Evolutionary conservation across 371 early-diverging fungal genomes (phyloP).

Genomic region (Mortierella sp.): DNA sequence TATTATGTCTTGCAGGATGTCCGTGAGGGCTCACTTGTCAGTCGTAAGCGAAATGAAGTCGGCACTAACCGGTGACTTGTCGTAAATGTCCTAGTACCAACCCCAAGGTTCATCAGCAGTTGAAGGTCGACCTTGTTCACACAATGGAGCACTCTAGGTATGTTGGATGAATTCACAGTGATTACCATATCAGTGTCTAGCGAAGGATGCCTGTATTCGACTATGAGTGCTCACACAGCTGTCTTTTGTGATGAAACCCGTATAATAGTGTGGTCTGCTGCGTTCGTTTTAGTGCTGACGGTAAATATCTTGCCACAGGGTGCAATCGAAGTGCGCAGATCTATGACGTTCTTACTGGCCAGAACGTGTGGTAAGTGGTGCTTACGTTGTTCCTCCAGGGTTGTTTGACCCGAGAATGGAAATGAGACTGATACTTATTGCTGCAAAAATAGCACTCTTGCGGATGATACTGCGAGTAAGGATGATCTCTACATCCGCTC

Average conservation of each 20-base stretch:
- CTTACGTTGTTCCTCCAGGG: not conserved
- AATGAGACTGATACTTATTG: too few species aligned
- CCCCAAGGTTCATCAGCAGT: conserved; percentile 73
- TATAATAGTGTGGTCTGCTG: conserved; percentile 91
- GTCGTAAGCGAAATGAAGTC: not conserved
- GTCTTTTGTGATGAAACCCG: not conserved
- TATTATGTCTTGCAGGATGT: too few species aligned
- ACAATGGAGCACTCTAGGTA: conserved; percentile 83
- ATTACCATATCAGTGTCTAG: too few species aligned
- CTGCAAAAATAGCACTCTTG: conserved; percentile 67
- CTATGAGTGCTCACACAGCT: too few species aligned
- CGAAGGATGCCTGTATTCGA: too few species aligned
- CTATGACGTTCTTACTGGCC: conserved; percentile 83
- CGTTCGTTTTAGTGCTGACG: conserved; percentile 94
- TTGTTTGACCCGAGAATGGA: too few species aligned
- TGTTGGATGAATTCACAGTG: too few species aligned
- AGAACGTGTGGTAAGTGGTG: conserved; percentile 71
- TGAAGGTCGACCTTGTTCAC: conserved; percentile 87
- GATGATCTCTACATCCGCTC: conserved; percentile 95
- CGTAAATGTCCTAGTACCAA: too few species aligned
- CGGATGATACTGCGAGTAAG: conserved; percentile 79
- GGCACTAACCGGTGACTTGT: too few species aligned
- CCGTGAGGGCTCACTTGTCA: too few species aligned
- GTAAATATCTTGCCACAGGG: conserved; percentile 93
- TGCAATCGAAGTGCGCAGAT: conserved; percentile 93